Evolutionary conservation across 2,329 filamentous ascomycete species (phyloP).

Genomic region (Huntiella abstrusa): DNA sequence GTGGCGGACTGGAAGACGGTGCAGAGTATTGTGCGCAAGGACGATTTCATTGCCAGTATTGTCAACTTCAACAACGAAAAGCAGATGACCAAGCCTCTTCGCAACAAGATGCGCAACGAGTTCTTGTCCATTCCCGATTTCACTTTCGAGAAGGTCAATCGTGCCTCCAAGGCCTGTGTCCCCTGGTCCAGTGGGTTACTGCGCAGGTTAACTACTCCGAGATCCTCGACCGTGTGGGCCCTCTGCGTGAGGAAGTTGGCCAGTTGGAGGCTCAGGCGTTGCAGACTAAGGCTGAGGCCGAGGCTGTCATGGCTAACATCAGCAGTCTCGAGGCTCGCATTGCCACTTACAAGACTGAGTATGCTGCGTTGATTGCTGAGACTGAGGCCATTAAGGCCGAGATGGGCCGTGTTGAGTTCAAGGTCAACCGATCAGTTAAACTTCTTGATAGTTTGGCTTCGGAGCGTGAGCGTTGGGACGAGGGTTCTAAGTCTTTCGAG

Average conservation of each 20-base stretch:
- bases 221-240: slow-evolving; percentile 84
- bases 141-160: slow-evolving; percentile 88
- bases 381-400: slow-evolving; percentile 93
- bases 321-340: slow-evolving; percentile 74
- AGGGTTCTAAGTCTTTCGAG: slow-evolving; percentile 93
- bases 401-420: slow-evolving; percentile 92
- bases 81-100: slow-evolving; percentile 71
- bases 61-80: slow-evolving; percentile 91
- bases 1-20: slow-evolving; percentile 83
- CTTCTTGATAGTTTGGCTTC: slow-evolving; percentile 89
- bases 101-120: slow-evolving; percentile 79
- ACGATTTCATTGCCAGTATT: slow-evolving; percentile 96
- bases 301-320: slow-evolving; percentile 79
- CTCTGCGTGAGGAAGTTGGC: slow-evolving; percentile 74
- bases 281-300: slow-evolving; percentile 82
- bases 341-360: slow-evolving; percentile 86
- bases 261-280: slow-evolving; percentile 75
- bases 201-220: slow-evolving; percentile 97
- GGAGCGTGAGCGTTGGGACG: slow-evolving; percentile 85
- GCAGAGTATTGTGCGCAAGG: slow-evolving; percentile 68
- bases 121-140: slow-evolving; percentile 89
- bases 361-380: slow-evolving; percentile 87
- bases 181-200: slow-evolving; percentile 88
- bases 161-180: slow-evolving; percentile 89
- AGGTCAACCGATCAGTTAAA: slow-evolving; percentile 89